Evolutionary conservation across 176 grass and related monocot genomes (phyloP).

Genomic region (Cenchrus fungigraminus): DNA sequence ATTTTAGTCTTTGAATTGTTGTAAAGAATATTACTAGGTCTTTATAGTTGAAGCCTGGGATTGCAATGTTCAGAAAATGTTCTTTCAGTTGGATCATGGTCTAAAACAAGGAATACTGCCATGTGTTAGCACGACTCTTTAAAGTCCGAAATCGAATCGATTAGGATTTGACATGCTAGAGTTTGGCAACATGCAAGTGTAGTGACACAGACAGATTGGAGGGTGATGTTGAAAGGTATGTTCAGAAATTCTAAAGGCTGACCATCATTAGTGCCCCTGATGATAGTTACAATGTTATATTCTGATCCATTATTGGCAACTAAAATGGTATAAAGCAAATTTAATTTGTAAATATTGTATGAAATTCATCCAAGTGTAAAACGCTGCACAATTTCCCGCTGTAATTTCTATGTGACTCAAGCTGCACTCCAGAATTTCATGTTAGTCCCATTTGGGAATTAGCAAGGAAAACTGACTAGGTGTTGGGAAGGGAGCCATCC

Average conservation of each 20-base stretch:
- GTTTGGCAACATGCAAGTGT: background rate
- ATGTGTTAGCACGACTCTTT: background rate
- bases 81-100: background rate
- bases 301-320: background rate
- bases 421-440: too few species aligned
- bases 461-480: background rate
- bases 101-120: background rate
- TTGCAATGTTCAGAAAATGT: slow-evolving; percentile 1
- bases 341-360: background rate
- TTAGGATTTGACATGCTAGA: background rate
- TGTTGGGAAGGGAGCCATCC: background rate
- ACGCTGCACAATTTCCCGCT: too few species aligned
- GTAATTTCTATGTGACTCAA: too few species aligned
- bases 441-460: background rate
- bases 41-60: background rate
- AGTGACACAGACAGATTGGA: background rate
- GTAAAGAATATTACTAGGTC: background rate
- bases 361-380: background rate
- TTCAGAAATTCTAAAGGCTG: background rate
- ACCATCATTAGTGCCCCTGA: background rate
- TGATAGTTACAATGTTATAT: background rate
- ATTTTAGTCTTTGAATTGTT: background rate
- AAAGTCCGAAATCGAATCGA: background rate
- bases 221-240: background rate
- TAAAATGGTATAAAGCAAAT: slow-evolving; percentile 10